phyloP scores from a whole-genome alignment of 345 rosid species.

The Geranium rotundifolium region DNA sequence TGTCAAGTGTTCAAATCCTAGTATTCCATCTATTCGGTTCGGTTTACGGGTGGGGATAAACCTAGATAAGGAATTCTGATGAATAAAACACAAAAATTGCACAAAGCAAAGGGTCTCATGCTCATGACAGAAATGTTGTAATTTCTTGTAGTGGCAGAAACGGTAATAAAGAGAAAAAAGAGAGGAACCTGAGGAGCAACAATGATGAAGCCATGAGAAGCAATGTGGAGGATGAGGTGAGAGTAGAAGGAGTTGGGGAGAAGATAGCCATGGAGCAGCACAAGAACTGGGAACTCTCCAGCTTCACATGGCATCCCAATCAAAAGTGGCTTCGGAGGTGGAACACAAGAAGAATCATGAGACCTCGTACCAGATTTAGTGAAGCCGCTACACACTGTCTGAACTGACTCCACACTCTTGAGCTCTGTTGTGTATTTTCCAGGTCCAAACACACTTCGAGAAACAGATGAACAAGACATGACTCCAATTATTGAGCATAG shows the following conservation, averaged over 20 bases:
- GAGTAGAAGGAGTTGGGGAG: conserved; percentile 76
- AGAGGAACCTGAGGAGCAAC: conserved; percentile 68
- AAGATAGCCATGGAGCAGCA: conserved; percentile 81
- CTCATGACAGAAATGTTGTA: no score
- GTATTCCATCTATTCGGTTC: no score
- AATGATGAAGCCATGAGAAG: conserved; percentile 86
- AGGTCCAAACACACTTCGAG: background rate
- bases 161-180: no score
- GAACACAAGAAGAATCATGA: no score
- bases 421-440: background rate
- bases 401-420: background rate
- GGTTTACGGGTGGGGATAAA: no score
- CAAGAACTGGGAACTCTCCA: conserved; percentile 60
- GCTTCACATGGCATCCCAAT: conserved; percentile 48
- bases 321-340: conserved; percentile 59
- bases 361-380: no score
- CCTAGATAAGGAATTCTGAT: no score
- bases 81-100: no score
- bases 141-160: no score
- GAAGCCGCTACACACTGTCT: background rate
- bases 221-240: conserved; percentile 70
- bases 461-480: background rate
- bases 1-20: no score
- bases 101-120: no score
- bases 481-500: no score